Percentiles rank a stretch among this genome's conserved stretches.
phyloP scores from a whole-genome alignment of 2,329 filamentous ascomycete genomes.

The Pseudogymnoascus sp. region DNA sequence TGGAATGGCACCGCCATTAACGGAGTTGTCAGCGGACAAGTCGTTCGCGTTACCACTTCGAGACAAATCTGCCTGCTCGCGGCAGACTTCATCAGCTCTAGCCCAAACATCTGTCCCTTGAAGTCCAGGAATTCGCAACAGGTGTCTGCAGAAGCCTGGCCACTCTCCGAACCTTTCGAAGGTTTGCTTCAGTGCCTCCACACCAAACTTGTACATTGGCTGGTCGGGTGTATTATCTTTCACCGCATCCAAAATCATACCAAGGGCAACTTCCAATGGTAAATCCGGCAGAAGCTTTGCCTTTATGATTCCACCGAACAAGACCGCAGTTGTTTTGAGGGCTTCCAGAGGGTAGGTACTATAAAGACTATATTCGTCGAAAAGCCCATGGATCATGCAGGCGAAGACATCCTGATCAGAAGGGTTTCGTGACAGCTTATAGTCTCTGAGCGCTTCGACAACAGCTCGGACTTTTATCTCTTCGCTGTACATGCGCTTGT shows the following conservation, averaged over 20 bases:
- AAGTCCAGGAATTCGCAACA: constrained; percentile 73
- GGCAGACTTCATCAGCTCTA: constrained; percentile 73
- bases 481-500: constrained; percentile 95
- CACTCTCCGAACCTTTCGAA: constrained; percentile 78
- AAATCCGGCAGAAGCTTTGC: constrained; percentile 85
- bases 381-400: constrained; percentile 96
- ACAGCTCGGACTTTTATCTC: constrained; percentile 81
- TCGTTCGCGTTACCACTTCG: constrained; percentile 48
- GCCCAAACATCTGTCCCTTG: constrained; percentile 77
- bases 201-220: constrained; percentile 95
- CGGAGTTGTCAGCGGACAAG: constrained; percentile 27
- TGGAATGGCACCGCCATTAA: constrained; percentile 43
- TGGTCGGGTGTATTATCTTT: constrained; percentile 74
- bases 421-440: constrained; percentile 79
- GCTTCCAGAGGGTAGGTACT: constrained; percentile 94
- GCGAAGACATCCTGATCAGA: constrained; percentile 91
- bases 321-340: constrained; percentile 85
- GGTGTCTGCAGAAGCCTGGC: constrained; percentile 86
- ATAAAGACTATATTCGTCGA: constrained; percentile 95
- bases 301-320: constrained; percentile 94
- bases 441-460: constrained; percentile 72
- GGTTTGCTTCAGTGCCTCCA: constrained; percentile 88
- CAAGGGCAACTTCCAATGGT: constrained; percentile 85
- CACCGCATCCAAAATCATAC: constrained; percentile 96
- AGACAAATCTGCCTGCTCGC: constrained; percentile 52